phyloP scores from a whole-genome alignment of 352 stramenopile genomes.

The Thalassiosira pacifica region DNA sequence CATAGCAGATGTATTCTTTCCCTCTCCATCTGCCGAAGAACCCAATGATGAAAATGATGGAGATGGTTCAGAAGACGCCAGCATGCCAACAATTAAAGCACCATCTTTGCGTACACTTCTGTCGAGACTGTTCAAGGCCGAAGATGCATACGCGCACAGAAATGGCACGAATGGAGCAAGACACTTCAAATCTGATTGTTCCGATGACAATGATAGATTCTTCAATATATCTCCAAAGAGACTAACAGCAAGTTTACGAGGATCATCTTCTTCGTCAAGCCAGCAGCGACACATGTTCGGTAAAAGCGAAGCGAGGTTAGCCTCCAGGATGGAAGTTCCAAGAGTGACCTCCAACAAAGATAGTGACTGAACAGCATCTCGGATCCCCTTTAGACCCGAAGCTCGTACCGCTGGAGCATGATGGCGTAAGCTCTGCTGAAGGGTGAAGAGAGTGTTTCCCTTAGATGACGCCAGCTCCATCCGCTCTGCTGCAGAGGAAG shows the following conservation, averaged over 20 bases:
- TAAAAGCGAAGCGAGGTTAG: conserved; percentile 75
- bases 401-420: conserved; percentile 69
- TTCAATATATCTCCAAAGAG: conserved; percentile 69
- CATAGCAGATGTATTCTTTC: conserved; percentile 37
- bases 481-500: conserved; percentile 17
- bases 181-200: conserved; percentile 55
- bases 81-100: conserved; percentile 62
- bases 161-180: conserved; percentile 76
- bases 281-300: conserved; percentile 72
- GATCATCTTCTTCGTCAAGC: conserved; percentile 82
- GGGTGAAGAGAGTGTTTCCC: conserved; percentile 73
- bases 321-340: conserved; percentile 50
- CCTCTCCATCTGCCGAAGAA: conserved; percentile 8
- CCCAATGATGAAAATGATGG: conserved; percentile 63
- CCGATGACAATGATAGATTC: conserved; percentile 27
- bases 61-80: conserved; percentile 61
- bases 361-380: conserved; percentile 72
- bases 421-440: conserved; percentile 74
- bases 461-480: conserved; percentile 66
- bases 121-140: conserved; percentile 84
- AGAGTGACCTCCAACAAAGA: conserved; percentile 24
- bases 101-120: conserved; percentile 70
- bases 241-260: conserved; percentile 65
- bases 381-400: conserved; percentile 75
- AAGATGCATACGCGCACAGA: conserved; percentile 76